A percentile compares a stretch with the other conserved stretches of the same genome.
Evolutionary conservation across 805 yeast species (phyloP).

Genomic region (Lipomyces yamadae): DNA sequence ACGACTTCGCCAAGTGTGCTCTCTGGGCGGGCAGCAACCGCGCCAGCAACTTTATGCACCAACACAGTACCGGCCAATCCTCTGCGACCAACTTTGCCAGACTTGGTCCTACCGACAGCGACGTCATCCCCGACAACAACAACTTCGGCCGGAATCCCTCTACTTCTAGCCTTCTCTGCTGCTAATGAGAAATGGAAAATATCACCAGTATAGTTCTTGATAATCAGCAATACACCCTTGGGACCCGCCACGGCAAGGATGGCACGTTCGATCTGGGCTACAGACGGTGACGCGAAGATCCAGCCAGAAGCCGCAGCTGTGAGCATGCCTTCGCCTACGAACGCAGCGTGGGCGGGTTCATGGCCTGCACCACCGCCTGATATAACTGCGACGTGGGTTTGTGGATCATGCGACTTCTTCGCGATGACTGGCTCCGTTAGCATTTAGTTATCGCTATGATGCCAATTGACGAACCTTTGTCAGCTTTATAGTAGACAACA

Average conservation of each 20-base stretch:
- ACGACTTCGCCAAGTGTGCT: constrained; percentile 59
- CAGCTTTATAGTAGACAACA: constrained; percentile 58
- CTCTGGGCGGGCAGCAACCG: constrained; percentile 56
- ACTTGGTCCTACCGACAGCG: constrained; percentile 88
- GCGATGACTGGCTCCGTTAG: constrained; percentile 27
- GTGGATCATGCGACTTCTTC: constrained; percentile 40
- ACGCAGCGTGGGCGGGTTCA: constrained; percentile 93
- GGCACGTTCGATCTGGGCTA: constrained; percentile 79
- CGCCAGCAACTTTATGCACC: constrained; percentile 86
- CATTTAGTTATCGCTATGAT: neutral
- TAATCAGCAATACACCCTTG: constrained; percentile 74
- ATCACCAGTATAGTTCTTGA: constrained; percentile 94
- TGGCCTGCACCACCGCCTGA: constrained; percentile 98
- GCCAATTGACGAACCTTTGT: constrained; percentile 55
- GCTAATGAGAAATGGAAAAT: constrained; percentile 90
- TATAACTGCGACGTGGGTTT: constrained; percentile 60
- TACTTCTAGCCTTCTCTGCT: constrained; percentile 81
- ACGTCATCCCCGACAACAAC: constrained; percentile 89
- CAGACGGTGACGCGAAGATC: constrained; percentile 94
- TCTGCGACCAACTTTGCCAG: constrained; percentile 91
- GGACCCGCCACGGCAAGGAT: constrained; percentile 46
- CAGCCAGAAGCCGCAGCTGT: constrained; percentile 91
- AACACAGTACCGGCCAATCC: constrained; percentile 91
- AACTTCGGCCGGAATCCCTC: constrained; percentile 72
- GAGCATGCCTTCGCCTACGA: constrained; percentile 79